Base-by-base conservation (phyloP, 1,284 basidiomycete species). In the Pisolithus thermaeus region DNA sequence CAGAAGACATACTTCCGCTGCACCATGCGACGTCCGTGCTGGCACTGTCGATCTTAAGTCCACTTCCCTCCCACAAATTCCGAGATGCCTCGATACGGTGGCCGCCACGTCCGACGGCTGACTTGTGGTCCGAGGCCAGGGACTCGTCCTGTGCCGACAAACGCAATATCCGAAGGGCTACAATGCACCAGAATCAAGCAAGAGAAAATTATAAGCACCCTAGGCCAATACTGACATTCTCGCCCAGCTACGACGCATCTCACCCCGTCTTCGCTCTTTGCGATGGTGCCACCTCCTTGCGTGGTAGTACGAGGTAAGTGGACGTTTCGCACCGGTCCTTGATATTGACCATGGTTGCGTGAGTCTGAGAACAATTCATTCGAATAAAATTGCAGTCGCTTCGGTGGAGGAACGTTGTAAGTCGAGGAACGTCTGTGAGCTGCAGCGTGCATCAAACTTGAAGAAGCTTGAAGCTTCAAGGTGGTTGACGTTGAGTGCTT, bases 11-110 rank as follows among this genome's bases (percentile, higher is more conserved):
- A 92, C 90, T 69, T 51, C 83, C 87, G 55, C 79, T 76, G 36
- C 84, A 87, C 91, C 91, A 94, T 35, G 81, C 86, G 14, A 92
- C 80, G 61, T 91, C 90, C 0, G 87, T 90, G 58, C 77, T 83
- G 0, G 82, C 77, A 60, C 83, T 85, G 52, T 90, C 87, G 18
- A 85, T 78, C 67, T 88, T 90, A 53, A 89, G 66, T 0, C 84
- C 84, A 54, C 80, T 85, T 1, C 80, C 79, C 16, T 81, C 80
- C 85, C 87, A 89, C 32, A 85, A 70, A 59, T 90, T 90, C 48
- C 80, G 77, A 7, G 83, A 84, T 4, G 76, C 73, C 52, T 89
- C 85, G 25, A 87, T 75, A 40, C 78, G 74, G 65, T 79, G 74
- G 0, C 82, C 83, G 7, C 81, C 82, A 40, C 67, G 68, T n/a